Evolutionary conservation across 1,284 basidiomycete species (phyloP), one percentile per base, ranked within the genome.

Genomic region (Marasmius fiardii): DNA sequence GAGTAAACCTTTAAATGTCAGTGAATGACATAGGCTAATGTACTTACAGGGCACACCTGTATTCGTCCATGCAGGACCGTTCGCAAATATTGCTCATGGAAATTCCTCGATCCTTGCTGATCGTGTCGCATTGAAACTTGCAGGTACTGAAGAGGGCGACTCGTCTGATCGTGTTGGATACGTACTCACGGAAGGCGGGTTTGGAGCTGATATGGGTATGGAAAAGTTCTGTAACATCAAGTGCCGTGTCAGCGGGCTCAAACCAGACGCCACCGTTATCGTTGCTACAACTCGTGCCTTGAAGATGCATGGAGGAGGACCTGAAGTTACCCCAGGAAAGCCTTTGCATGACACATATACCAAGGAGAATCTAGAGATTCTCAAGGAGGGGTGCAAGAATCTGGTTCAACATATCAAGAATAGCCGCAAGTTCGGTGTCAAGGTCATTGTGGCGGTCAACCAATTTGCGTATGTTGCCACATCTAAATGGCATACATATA

Each of bases 171-270:
- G 88, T 57, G 86, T 89, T 44, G 96, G 96, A 35, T 99, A 98
- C 67, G 97, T 99, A 57, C 86, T 99, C 64, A 99, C 96, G 37
- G 96, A 99, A 74, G 96, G 95, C 67, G 96, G 96, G 23, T 99
- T 99, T 72, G 97, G 96, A 60, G 96, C 97, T 23, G 96, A 99
- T 73, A 99, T 99, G 85, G 96, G 95, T 61, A 93, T 95, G 92
- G 93, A 95, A 76, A 95, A 99, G 74, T 99, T 99, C 82, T 98
- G 95, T 82, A 98, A 99, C 77, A 99, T 99, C 82, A 99, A 99
- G 76, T 98, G 96, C 71, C 88, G 97, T 57, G 82, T 93, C 56
- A 95, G 92, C 60, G 96, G 95, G 31, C 83, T 99, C 61, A 88
- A 79, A 55, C 97, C 97, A 16, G 94, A 99, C 71, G 96, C 95